Percentiles rank a stretch among this genome's conserved stretches.
Conservation (phyloP, 345 rosid species). For the Murraya koenigii region DNA sequence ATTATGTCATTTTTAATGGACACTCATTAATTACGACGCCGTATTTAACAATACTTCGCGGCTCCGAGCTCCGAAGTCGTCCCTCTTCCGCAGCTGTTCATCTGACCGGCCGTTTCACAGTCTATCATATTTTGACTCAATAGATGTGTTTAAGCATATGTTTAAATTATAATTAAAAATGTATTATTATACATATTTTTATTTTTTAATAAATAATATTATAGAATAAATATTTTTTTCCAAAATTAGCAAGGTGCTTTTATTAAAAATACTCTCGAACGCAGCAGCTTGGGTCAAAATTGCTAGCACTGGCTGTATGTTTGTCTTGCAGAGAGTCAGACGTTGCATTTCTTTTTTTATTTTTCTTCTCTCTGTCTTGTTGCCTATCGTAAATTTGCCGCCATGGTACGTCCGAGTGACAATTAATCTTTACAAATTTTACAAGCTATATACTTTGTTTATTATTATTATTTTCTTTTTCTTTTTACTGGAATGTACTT, state of each 20-base stretch:
- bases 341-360: not conserved
- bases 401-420: not conserved
- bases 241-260: too few relatives aligned
- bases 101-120: too few relatives aligned
- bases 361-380: too few relatives aligned
- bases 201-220: too few relatives aligned
- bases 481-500: not conserved
- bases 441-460: not conserved
- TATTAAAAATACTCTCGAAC: not conserved
- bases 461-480: not conserved
- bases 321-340: not conserved
- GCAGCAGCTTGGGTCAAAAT: not conserved
- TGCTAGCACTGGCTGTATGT: not conserved
- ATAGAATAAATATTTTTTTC: too few relatives aligned
- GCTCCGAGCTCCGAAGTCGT: too few relatives aligned
- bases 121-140: too few relatives aligned
- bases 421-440: not conserved
- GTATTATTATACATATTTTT: too few relatives aligned
- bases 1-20: too few relatives aligned
- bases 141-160: too few relatives aligned
- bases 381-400: not conserved
- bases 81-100: too few relatives aligned
- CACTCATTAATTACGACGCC: not conserved
- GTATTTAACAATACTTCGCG: not conserved
- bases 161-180: too few relatives aligned